Base-by-base conservation (phyloP, 345 rosid genomes). In the Cardamine chenopodiifolia region DNA sequence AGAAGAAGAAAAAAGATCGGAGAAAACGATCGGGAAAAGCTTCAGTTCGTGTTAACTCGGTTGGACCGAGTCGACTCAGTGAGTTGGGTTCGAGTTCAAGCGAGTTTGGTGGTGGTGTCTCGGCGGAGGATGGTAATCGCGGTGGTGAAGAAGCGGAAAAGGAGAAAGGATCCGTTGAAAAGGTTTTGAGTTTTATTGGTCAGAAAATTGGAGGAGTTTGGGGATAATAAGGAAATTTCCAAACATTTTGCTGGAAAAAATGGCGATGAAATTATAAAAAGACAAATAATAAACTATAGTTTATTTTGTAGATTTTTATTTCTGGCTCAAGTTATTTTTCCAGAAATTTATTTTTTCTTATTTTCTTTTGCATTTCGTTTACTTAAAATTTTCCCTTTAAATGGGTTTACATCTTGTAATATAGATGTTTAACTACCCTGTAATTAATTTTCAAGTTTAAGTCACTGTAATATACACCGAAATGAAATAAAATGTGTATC, bases 161-260 rank as follows among this genome's bases (percentile, higher is more conserved):
- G 29, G 86, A 73, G 19, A 83, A 76, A 60, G 85, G 90, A 42
- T 69, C 87, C 1, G 78, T 87, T 31, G 80, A 82, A 59, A 87
- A 77, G 75, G 11, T 91, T 34, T 80, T 87, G 56, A 85, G 72
- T 71, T 87, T 83, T 49, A 71, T 91, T 34, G 89, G 94, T 49
- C 92, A 86, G 82, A 87, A 74, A 80, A 70, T 86, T 40, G 86
- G 84, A 87, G 83, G 87, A 17, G 87, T 84, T 67, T 86, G 87
- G 85, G 86, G 83, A 1, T 74, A 50, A 32, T 70, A 45, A 29
- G 42, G 64, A 61, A 58, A 10, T 71, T 60, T 63, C 64, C 42
- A 25, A 61, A 73, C 70, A 40, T 54, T 60, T 68, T 60, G 59
- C 28, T 4, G 53, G 50, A 56, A 66, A 44, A 45, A 72, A 54